phyloP scores from a whole-genome alignment of 345 rosid species.

The Hypericum perforatum region DNA sequence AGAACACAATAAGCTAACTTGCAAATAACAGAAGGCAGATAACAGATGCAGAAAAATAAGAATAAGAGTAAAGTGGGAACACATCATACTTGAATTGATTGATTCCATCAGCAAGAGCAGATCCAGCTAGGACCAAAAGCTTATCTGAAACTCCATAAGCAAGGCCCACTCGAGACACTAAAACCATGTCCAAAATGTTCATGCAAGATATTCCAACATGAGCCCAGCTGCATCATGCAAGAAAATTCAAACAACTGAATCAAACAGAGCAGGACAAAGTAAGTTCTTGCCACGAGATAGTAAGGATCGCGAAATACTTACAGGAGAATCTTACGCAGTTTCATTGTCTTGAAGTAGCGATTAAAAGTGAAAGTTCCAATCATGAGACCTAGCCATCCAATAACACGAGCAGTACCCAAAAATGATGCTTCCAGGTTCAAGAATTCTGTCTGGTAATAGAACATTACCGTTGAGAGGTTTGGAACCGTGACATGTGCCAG shows the following conservation, averaged over 20 bases:
- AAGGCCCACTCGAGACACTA: constrained; percentile 53
- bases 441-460: constrained; percentile 89
- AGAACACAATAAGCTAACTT: too few relatives aligned
- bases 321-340: constrained; percentile 67
- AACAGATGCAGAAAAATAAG: constrained; percentile 4
- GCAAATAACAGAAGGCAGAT: not conserved
- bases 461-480: constrained; percentile 86
- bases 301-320: constrained; percentile 23
- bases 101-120: constrained; percentile 81
- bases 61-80: not conserved
- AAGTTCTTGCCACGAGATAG: not conserved
- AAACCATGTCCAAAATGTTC: constrained; percentile 54
- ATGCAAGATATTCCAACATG: constrained; percentile 58
- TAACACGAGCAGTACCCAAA: constrained; percentile 75
- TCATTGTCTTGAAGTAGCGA: constrained; percentile 60
- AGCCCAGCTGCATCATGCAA: constrained; percentile 56
- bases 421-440: constrained; percentile 80
- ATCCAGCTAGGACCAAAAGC: constrained; percentile 78
- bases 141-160: constrained; percentile 67
- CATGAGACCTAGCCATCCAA: constrained; percentile 96
- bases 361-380: constrained; percentile 61
- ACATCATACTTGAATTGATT: constrained; percentile 79
- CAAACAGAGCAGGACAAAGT: constrained; percentile 1
- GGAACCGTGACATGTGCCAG: constrained; percentile 78
- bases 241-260: not conserved